Conservation (phyloP, 2,329 filamentous ascomycete genomes). For the Aureobasidium subglaciale region DNA sequence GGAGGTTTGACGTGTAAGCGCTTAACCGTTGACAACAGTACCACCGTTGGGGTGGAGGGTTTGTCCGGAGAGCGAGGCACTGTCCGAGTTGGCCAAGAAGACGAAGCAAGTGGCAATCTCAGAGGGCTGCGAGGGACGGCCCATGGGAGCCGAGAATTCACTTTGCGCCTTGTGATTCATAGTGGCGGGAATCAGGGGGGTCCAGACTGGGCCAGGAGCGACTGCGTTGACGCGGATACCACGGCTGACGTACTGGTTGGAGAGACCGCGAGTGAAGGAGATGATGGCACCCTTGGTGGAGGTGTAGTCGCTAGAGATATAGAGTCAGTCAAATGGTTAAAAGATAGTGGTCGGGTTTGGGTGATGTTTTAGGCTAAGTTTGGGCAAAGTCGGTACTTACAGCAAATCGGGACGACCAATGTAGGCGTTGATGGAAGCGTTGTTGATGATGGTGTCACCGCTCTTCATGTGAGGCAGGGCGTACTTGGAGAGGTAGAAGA, state of each 20-base stretch:
- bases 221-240: slow-evolving; percentile 73
- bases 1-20: neutral
- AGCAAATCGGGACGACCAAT: slow-evolving; percentile 72
- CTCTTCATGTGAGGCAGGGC: slow-evolving; percentile 63
- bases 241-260: slow-evolving; percentile 64
- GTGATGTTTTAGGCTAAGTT: too few species aligned
- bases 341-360: too few species aligned
- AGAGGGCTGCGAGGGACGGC: slow-evolving; percentile 68
- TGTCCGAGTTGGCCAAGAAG: slow-evolving; percentile 69
- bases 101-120: slow-evolving; percentile 79
- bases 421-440: slow-evolving; percentile 77
- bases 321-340: too few species aligned
- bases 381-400: neutral
- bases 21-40: slow-evolving; percentile 43
- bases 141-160: slow-evolving; percentile 67
- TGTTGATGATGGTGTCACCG: slow-evolving; percentile 79
- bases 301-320: slow-evolving; percentile 57
- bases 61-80: slow-evolving; percentile 67
- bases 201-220: slow-evolving; percentile 74
- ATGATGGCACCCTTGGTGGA: slow-evolving; percentile 72
- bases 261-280: slow-evolving; percentile 69
- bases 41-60: slow-evolving; percentile 59
- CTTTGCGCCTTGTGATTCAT: slow-evolving; percentile 66
- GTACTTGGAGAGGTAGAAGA: slow-evolving; percentile 77
- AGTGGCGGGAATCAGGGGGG: slow-evolving; percentile 64